Evolutionary conservation across 1,284 basidiomycete genomes (phyloP).

Genomic region (Puccinia novopanici): DNA sequence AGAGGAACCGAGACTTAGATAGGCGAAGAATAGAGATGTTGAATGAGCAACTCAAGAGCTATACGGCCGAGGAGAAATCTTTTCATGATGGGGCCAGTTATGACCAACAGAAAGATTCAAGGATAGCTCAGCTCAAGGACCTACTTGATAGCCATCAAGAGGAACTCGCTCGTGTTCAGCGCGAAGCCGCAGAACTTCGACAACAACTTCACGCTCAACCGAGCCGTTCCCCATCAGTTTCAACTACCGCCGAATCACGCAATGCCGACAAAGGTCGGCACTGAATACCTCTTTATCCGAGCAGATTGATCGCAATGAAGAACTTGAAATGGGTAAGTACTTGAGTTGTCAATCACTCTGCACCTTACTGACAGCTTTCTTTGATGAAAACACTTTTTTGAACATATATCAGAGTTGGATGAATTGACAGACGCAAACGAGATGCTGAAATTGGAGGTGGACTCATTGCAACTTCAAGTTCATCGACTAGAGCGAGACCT

Average conservation of each 20-base stretch:
- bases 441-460: slow-evolving; percentile 44
- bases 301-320: slow-evolving; percentile 46
- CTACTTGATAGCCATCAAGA: slow-evolving; percentile 43
- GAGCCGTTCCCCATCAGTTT: background rate
- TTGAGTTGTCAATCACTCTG: too few relatives aligned
- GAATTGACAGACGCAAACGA: slow-evolving; percentile 42
- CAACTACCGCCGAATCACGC: background rate
- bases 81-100: slow-evolving; percentile 14
- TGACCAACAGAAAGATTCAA: slow-evolving; percentile 37
- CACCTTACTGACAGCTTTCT: background rate
- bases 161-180: slow-evolving; percentile 27
- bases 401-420: slow-evolving; percentile 33
- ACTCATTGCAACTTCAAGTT: slow-evolving; percentile 47
- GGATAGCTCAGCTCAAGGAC: slow-evolving; percentile 30
- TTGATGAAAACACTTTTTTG: background rate
- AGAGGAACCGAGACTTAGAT: slow-evolving; percentile 38
- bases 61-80: slow-evolving; percentile 41
- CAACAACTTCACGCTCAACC: slow-evolving; percentile 28
- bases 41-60: slow-evolving; percentile 50
- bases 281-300: slow-evolving; percentile 42
- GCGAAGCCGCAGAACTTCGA: slow-evolving; percentile 22
- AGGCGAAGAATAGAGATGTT: slow-evolving; percentile 43
- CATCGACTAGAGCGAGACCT: slow-evolving; percentile 46
- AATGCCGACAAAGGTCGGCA: slow-evolving; percentile 30
- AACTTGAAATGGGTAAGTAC: slow-evolving; percentile 36